phyloP scores from a whole-genome alignment of 1,139 yeast species.

The Geotrichum macrosporum region DNA sequence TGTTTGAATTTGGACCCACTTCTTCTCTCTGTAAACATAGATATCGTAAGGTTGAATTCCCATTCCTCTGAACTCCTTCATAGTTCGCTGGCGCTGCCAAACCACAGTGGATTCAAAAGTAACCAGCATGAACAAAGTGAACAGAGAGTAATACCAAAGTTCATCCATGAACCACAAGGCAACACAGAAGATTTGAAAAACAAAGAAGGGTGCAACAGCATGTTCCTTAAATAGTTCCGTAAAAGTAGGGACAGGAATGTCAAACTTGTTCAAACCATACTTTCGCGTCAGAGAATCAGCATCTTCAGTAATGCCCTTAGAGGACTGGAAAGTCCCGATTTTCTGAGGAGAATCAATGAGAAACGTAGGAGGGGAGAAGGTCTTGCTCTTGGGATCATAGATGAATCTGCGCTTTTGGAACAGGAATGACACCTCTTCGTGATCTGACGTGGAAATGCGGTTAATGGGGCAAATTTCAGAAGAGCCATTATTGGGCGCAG shows the following conservation, averaged over 20 bases:
- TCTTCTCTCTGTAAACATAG: constrained; percentile 62
- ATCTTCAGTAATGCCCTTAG: constrained; percentile 56
- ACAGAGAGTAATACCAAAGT: constrained; percentile 91
- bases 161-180: constrained; percentile 97
- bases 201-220: constrained; percentile 97
- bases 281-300: constrained; percentile 52
- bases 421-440: constrained; percentile 63
- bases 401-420: constrained; percentile 93
- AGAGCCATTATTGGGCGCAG: constrained; percentile 81
- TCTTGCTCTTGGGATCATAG: constrained; percentile 50
- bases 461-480: constrained; percentile 70
- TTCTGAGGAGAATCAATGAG: constrained; percentile 53
- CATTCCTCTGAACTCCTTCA: constrained; percentile 95
- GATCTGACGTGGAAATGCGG: constrained; percentile 56
- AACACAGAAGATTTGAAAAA: constrained; percentile 92
- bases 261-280: constrained; percentile 84
- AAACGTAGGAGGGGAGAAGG: constrained; percentile 80
- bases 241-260: constrained; percentile 92
- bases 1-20: constrained; percentile 70
- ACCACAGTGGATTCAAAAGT: constrained; percentile 94
- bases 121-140: constrained; percentile 86
- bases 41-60: constrained; percentile 88
- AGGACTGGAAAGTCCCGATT: constrained; percentile 54
- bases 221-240: constrained; percentile 90
- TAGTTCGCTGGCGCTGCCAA: constrained; percentile 83